Percentiles rank a stretch among this genome's conserved stretches.
Conservation (phyloP, 495 filamentous ascomycete species). For the Aspergillus nidulans region DNA sequence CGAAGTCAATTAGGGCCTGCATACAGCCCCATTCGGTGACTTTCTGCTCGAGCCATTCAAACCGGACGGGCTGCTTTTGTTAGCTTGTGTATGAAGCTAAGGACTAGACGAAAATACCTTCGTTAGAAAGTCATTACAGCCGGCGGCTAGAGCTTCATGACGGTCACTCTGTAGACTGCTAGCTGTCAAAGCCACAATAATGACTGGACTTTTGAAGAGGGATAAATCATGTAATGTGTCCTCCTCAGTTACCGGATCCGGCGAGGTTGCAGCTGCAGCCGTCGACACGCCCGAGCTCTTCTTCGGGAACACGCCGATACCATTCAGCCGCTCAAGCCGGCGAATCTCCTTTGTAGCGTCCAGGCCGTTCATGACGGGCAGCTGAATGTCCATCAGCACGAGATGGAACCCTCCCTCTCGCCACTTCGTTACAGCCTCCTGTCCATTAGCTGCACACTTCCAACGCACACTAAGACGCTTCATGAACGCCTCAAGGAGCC, state of each 20-base stretch:
- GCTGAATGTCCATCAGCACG: constrained; percentile 97
- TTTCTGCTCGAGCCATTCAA: constrained; percentile 95
- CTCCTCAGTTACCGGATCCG: constrained; percentile 39
- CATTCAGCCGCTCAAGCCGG: constrained; percentile 80
- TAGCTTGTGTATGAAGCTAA: constrained; percentile 6
- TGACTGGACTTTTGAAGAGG: constrained; percentile 92
- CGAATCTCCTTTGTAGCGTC: constrained; percentile 97
- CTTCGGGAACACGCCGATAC: constrained; percentile 79
- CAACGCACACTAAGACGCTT: constrained; percentile 96
- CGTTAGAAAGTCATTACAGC: constrained; percentile 97
- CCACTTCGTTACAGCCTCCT: constrained; percentile 91
- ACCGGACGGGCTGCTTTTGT: constrained; percentile 75
- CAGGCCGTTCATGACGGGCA: constrained; percentile 94
- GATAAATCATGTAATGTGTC: constrained; percentile 64
- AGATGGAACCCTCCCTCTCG: constrained; percentile 90
- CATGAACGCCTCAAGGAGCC: constrained; percentile 91
- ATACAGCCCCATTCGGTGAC: constrained; percentile 99
- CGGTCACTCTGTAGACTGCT: constrained; percentile 89
- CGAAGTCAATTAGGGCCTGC: constrained; percentile 97
- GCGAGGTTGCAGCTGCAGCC: constrained; percentile 25
- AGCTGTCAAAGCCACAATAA: constrained; percentile 95
- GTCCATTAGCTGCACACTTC: constrained; percentile 93
- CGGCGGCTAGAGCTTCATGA: constrained; percentile 90
- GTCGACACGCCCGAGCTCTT: constrained; percentile 39
- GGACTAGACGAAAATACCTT: constrained; percentile 59